Conservation (phyloP, 257 asterid genomes). For the Plantago elongata region DNA sequence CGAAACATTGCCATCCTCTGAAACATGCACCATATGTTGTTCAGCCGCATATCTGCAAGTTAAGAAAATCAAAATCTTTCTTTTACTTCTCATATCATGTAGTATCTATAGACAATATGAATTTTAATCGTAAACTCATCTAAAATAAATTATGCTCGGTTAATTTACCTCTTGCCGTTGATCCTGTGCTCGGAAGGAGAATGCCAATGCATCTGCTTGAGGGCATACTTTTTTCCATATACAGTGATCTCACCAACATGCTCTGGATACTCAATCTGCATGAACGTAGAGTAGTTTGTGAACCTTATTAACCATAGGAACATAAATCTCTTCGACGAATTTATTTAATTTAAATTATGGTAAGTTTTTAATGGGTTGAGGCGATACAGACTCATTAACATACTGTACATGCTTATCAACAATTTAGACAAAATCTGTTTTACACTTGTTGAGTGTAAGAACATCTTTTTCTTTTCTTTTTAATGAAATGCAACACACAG, state of each 20-base stretch:
- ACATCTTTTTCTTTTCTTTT: too few relatives aligned
- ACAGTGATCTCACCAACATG: conserved; percentile 44
- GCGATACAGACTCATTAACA: too few relatives aligned
- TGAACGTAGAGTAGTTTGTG: not conserved
- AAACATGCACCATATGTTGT: conserved; percentile 62
- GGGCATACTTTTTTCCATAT: conserved; percentile 37
- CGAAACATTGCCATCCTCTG: conserved; percentile 40
- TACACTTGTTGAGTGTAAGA: too few relatives aligned
- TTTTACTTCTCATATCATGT: too few relatives aligned
- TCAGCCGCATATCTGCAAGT: conserved; percentile 56
- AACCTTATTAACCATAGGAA: too few relatives aligned
- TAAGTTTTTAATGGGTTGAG: too few relatives aligned
- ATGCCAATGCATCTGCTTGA: conserved; percentile 80
- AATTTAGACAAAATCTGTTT: too few relatives aligned
- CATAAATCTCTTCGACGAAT: not conserved
- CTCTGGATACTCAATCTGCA: conserved; percentile 70
- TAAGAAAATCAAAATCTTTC: too few relatives aligned
- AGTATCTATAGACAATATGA: too few relatives aligned
- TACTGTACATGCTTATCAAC: too few relatives aligned
- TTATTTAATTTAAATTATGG: not conserved
- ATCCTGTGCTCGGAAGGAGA: conserved; percentile 64
- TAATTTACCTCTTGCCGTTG: conserved; percentile 34
- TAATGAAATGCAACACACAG: not conserved
- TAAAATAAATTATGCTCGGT: not conserved
- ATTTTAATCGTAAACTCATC: too few relatives aligned